These are phyloP conservation scores for Teunomyces pallodes DNA, from an alignment of 805 yeast species.

Conservation along the genomic window DNA sequence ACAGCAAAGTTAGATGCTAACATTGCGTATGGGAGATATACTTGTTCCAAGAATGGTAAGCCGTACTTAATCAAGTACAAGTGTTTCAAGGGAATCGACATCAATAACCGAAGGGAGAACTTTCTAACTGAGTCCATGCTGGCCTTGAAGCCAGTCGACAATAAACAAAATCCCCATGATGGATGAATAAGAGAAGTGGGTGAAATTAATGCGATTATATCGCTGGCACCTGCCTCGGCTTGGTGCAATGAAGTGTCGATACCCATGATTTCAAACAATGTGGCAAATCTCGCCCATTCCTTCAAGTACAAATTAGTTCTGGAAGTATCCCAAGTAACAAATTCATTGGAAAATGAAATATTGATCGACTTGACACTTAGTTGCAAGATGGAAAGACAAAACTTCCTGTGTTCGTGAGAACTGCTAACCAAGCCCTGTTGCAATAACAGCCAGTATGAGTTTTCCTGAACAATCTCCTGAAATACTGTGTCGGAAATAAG, in stretches of 20 bases:
- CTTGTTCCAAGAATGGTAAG: slow-evolving; percentile 43
- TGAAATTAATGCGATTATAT: slow-evolving; percentile 53
- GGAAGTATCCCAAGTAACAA: slow-evolving; percentile 45
- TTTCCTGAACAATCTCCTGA: slow-evolving; percentile 25
- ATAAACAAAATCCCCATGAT: slow-evolving; percentile 70
- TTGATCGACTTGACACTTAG: slow-evolving; percentile 51
- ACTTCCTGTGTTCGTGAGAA: slow-evolving; percentile 68
- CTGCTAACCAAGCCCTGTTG: slow-evolving; percentile 55
- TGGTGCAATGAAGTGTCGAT: slow-evolving; percentile 86
- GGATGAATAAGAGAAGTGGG: slow-evolving; percentile 54
- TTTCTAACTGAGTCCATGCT: slow-evolving; percentile 76
- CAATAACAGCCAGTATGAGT: slow-evolving; percentile 49
- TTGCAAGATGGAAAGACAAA: slow-evolving; percentile 62
- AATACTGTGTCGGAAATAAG: slow-evolving; percentile 15
- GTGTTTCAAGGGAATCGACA: slow-evolving; percentile 48
- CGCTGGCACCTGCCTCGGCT: slow-evolving; percentile 70
- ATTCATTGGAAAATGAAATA: slow-evolving; percentile 27
- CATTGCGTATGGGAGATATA: slow-evolving; percentile 59
- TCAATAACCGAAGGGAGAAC: slow-evolving; percentile 54
- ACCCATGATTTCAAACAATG: slow-evolving; percentile 76
- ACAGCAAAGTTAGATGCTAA: slow-evolving; percentile 60
- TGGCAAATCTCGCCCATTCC: slow-evolving; percentile 71
- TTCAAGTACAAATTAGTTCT: slow-evolving; percentile 29
- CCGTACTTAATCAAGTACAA: slow-evolving; percentile 36
- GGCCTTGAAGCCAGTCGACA: slow-evolving; percentile 73